These are phyloP conservation scores for Phoenix dactylifera DNA, from an alignment of 176 grass and related monocot species.

Conservation along the genomic window DNA sequence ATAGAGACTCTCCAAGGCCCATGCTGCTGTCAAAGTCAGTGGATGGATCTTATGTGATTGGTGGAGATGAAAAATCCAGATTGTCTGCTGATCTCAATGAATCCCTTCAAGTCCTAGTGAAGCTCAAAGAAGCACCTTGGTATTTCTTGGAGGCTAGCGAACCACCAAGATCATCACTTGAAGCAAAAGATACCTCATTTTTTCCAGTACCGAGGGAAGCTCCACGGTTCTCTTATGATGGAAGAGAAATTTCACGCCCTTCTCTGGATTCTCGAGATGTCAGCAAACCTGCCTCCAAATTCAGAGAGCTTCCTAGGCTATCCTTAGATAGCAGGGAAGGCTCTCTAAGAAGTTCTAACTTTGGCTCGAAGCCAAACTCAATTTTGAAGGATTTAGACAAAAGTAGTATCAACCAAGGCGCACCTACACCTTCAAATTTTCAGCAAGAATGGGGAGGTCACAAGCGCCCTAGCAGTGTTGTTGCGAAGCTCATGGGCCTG, in stretches of 20 bases:
- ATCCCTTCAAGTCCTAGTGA: slow-evolving; percentile 47
- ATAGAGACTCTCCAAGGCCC: slow-evolving; percentile 28
- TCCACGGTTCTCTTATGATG: slow-evolving; percentile 65
- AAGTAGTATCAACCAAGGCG: slow-evolving; percentile 19
- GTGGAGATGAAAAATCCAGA: slow-evolving; percentile 37
- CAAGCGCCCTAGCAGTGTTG: slow-evolving; percentile 58
- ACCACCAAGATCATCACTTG: slow-evolving; percentile 47
- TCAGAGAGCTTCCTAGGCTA: slow-evolving; percentile 51
- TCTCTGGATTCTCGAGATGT: slow-evolving; percentile 9
- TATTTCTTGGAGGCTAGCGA: slow-evolving; percentile 46
- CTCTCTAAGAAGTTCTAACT: slow-evolving; percentile 34
- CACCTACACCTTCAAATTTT: slow-evolving; percentile 10
- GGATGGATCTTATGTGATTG: slow-evolving; percentile 22
- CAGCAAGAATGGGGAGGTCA: slow-evolving; percentile 34
- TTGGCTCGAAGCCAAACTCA: slow-evolving; percentile 32
- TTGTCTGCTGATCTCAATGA: slow-evolving; percentile 45
- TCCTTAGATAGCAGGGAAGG: slow-evolving; percentile 71
- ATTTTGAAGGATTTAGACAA: slow-evolving; percentile 33
- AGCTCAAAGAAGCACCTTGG: slow-evolving; percentile 60
- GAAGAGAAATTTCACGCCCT: slow-evolving; percentile 17
- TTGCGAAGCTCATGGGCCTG: slow-evolving; percentile 96
- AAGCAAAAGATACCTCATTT: slow-evolving; percentile 29
- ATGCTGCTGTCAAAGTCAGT: slow-evolving; percentile 26
- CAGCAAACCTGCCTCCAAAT: slow-evolving; percentile 19
- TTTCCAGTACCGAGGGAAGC: slow-evolving; percentile 18